Conservation (phyloP, 1,284 basidiomycete species). For the Phenoliferia sp. region DNA sequence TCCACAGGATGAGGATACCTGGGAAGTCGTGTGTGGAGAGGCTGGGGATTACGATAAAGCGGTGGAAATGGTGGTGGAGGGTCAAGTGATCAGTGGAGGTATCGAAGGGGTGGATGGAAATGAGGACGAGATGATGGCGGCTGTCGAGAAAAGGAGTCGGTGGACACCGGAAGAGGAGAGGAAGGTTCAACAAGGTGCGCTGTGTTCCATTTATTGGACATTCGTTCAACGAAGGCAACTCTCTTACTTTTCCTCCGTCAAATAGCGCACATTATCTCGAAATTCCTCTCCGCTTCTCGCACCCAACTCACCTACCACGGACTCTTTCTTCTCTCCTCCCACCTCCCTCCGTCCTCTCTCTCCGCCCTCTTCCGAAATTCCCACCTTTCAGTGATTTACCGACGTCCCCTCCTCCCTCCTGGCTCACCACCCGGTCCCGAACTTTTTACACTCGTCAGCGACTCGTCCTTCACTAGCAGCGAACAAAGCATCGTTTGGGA, state of each 20-base stretch:
- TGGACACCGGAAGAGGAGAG: conserved; percentile 52
- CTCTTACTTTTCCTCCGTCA: no score
- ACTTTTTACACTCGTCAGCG: conserved; percentile 75
- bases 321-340: conserved; percentile 43
- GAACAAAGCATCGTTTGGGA: conserved; percentile 81
- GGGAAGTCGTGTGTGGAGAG: conserved; percentile 51
- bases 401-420: conserved; percentile 43
- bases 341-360: conserved; percentile 41
- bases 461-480: conserved; percentile 62
- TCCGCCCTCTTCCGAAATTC: conserved; percentile 75
- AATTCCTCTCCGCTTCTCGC: conserved; percentile 64
- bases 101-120: conserved; percentile 30
- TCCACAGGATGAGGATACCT: conserved; percentile 56
- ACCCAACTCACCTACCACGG: conserved; percentile 83
- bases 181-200: conserved; percentile 63
- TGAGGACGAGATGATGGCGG: conserved; percentile 21
- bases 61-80: conserved; percentile 66
- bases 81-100: conserved; percentile 64
- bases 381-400: conserved; percentile 81
- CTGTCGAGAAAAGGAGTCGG: conserved; percentile 31
- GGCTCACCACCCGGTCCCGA: conserved; percentile 42
- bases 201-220: background rate
- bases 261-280: conserved; percentile 61
- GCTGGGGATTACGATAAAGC: conserved; percentile 51
- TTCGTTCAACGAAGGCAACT: no score